phyloP scores from a whole-genome alignment of 148 eudicot genomes.

The Diospyros kaki region DNA sequence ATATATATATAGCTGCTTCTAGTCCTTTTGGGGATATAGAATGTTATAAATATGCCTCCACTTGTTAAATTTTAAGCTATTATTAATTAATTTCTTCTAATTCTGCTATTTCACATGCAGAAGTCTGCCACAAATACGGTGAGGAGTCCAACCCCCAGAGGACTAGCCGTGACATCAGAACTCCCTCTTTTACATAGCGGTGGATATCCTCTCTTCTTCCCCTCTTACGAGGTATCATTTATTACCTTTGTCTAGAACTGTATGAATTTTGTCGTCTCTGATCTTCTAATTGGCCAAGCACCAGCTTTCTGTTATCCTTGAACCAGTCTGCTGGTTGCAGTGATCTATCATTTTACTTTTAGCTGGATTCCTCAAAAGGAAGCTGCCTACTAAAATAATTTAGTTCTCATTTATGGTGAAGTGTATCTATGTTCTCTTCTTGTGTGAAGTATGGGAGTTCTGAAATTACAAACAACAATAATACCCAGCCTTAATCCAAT shows the following conservation, averaged over 20 bases:
- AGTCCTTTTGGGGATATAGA: not conserved
- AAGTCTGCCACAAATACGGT: slow-evolving; percentile 22
- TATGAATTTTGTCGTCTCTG: not conserved
- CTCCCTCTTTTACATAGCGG: slow-evolving; percentile 28
- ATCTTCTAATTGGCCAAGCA: not conserved
- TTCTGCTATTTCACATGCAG: slow-evolving; percentile 26
- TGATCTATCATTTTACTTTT: not conserved
- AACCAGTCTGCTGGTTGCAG: not conserved
- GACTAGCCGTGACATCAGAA: slow-evolving; percentile 27
- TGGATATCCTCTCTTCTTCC: slow-evolving; percentile 27
- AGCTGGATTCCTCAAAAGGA: not conserved
- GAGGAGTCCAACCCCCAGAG: slow-evolving; percentile 26
- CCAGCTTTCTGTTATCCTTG: not conserved
- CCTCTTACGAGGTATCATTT: slow-evolving; percentile 19
- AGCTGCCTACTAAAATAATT: not conserved
- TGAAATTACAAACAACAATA: not conserved
- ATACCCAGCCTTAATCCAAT: too few species aligned
- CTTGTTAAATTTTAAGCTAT: not conserved
- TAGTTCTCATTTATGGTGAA: not conserved
- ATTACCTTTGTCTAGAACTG: not conserved
- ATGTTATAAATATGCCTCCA: not conserved
- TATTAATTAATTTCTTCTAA: not conserved
- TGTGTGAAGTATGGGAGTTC: not conserved
- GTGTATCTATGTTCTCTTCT: not conserved
- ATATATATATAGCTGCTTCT: not conserved